Evolutionary conservation across 371 early-diverging fungal species (phyloP).

Genomic region (Phascolomyces articulosus): DNA sequence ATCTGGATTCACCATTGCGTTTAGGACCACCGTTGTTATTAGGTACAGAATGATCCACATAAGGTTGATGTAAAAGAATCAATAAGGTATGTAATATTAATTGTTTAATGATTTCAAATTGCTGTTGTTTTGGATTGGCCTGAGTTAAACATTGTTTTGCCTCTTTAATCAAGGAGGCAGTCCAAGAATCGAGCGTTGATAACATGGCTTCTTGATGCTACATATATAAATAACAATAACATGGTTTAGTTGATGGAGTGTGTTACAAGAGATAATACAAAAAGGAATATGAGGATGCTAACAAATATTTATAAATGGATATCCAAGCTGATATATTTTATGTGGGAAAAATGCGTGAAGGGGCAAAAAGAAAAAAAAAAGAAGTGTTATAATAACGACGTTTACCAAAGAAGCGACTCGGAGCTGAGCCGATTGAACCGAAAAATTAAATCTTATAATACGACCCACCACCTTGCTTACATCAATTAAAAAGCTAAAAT

Average conservation of each 20-base stretch:
- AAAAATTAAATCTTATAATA: slow-evolving; percentile 42
- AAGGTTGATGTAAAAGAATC: slow-evolving; percentile 47
- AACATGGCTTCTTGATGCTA: slow-evolving; percentile 34
- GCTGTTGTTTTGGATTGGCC: not conserved
- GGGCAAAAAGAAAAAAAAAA: not conserved
- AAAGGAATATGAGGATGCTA: too few species aligned
- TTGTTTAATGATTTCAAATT: slow-evolving; percentile 20
- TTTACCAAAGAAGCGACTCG: slow-evolving; percentile 37
- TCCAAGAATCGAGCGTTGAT: slow-evolving; percentile 32
- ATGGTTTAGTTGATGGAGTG: not conserved
- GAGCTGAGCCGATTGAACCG: slow-evolving; percentile 35
- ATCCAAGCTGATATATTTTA: too few species aligned
- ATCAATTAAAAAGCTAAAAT: slow-evolving; percentile 29
- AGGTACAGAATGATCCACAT: slow-evolving; percentile 28
- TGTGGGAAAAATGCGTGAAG: not conserved
- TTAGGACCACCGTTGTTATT: slow-evolving; percentile 2
- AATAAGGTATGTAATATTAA: slow-evolving; percentile 27
- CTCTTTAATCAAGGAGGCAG: slow-evolving; percentile 22
- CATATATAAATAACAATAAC: too few species aligned
- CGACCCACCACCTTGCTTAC: slow-evolving; percentile 41
- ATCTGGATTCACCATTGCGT: slow-evolving; percentile 18
- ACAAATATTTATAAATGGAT: too few species aligned
- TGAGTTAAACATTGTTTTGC: not conserved
- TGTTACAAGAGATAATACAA: not conserved
- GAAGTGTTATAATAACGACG: not conserved